Base-by-base conservation (phyloP, 2,329 filamentous ascomycete genomes). In the Microcyclosporella mali region DNA sequence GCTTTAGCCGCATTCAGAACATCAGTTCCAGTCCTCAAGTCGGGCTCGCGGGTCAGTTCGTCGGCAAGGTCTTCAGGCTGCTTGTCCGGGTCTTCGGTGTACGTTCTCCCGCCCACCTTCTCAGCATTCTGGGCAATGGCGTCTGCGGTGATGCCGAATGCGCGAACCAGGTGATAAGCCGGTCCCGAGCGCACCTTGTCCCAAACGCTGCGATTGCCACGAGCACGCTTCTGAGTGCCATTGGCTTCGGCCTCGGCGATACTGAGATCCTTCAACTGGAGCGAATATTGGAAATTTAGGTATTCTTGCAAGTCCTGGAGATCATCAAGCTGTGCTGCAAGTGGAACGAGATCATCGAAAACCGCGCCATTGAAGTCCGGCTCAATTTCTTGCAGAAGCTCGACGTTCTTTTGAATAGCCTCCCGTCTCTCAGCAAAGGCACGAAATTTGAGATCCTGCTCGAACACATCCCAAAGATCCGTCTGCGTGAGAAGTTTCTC, bases 281-380 rank as follows among this genome's bases (percentile, higher is more conserved):
- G 72, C 3, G 85, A 81, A 57, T 97, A 97, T 59, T 89, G 85
- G 66, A 98, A 98, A 60, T 97, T 88, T 40, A 97, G 72, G 57
- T 97, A 97, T 59, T 98, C 92, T 61, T 97, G 90, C 16, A 98
- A 69, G 64, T 98, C 92, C 62, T 98, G 92, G 14, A 98, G 75
- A 62, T 98, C 92, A 62, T 98, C 92, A 74, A 95, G 89, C 0
- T 85, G 90, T 3, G 79, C 79, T 2, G 89, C 88, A 45, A 81
- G 74, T 1, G 77, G 74, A n/a, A 92, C 77, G 74, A 95, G 82
- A 53, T 89, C 82, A 34, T 90, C 84, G 31, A 97, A 81, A 43
- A 87, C 81, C 1, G 72, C 61, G 59, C 97, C 92, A 17, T 80
- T 69, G 15, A 89, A 72, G 3, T 76, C 75, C 14, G 78, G 69